Conservation (phyloP, 1,284 basidiomycete genomes). For the Chalciporus piperatoides region DNA sequence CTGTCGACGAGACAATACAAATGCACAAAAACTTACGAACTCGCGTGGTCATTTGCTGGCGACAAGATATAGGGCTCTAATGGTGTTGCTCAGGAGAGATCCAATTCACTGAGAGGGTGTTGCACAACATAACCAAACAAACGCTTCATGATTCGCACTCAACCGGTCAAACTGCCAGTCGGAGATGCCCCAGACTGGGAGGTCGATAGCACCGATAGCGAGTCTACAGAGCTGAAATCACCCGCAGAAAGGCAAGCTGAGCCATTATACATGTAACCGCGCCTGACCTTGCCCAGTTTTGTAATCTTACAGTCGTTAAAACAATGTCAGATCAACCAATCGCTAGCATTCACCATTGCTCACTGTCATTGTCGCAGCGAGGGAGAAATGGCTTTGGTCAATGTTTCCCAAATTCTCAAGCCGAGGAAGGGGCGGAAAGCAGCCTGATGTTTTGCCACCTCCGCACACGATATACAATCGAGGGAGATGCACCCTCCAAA, state of each 20-base stretch:
- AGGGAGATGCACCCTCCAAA: conserved; percentile 61
- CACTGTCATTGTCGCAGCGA: conserved; percentile 43
- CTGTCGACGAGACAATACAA: neutral
- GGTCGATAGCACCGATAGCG: conserved; percentile 37
- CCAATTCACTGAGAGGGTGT: neutral
- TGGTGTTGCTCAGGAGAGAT: conserved; percentile 6
- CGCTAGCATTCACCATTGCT: conserved; percentile 24
- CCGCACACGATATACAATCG: conserved; percentile 61
- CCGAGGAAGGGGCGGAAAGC: conserved; percentile 51
- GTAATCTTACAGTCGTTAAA: conserved; percentile 60
- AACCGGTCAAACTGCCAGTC: conserved; percentile 46
- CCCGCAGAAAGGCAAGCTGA: conserved; percentile 52
- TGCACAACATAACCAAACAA: conserved; percentile 31
- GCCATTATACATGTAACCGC: neutral
- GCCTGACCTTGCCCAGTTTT: conserved; percentile 36
- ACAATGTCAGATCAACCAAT: conserved; percentile 50
- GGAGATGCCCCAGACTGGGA: conserved; percentile 60
- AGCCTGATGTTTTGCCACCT: conserved; percentile 48
- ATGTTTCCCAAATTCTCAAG: conserved; percentile 70
- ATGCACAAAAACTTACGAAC: conserved; percentile 56
- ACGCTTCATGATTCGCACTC: conserved; percentile 28
- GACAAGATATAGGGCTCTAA: too few relatives aligned
- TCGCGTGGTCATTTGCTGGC: conserved; percentile 60
- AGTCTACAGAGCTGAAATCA: conserved; percentile 38
- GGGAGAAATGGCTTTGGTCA: conserved; percentile 62